A percentile compares a stretch with the other conserved stretches of the same genome.
phyloP scores from a whole-genome alignment of 257 asterid genomes.

The Parsonsia alboflavescens region DNA sequence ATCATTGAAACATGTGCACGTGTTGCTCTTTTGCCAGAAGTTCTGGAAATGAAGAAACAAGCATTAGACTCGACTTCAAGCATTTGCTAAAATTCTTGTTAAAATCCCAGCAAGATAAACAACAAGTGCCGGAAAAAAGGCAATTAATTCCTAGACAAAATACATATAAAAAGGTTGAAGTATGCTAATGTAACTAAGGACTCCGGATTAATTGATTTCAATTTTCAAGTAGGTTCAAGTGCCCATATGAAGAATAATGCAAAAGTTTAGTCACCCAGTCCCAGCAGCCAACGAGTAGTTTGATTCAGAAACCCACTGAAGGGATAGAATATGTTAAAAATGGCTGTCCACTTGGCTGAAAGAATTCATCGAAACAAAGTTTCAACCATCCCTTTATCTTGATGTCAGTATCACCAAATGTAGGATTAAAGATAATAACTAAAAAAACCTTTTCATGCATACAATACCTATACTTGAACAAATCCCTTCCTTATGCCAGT shows the following conservation, averaged over 20 bases:
- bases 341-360: neutral
- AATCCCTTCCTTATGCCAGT: neutral
- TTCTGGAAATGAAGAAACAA: constrained; percentile 31
- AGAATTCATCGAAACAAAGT: neutral
- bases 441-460: neutral
- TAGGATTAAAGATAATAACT: neutral
- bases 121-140: neutral
- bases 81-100: neutral
- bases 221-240: neutral
- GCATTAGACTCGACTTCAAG: constrained; percentile 4
- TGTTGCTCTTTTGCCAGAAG: constrained; percentile 37
- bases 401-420: neutral
- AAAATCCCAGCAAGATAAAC: neutral
- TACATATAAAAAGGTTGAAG: neutral
- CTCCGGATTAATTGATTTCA: neutral
- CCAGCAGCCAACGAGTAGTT: neutral
- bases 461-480: neutral
- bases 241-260: neutral
- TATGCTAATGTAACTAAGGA: neutral
- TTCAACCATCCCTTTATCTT: neutral
- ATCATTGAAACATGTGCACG: constrained; percentile 71
- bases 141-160: neutral
- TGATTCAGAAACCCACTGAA: neutral
- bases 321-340: neutral
- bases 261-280: neutral